Evolutionary conservation across 441 rosid genomes (phyloP).

Genomic region (Dalechampia spathulata): DNA sequence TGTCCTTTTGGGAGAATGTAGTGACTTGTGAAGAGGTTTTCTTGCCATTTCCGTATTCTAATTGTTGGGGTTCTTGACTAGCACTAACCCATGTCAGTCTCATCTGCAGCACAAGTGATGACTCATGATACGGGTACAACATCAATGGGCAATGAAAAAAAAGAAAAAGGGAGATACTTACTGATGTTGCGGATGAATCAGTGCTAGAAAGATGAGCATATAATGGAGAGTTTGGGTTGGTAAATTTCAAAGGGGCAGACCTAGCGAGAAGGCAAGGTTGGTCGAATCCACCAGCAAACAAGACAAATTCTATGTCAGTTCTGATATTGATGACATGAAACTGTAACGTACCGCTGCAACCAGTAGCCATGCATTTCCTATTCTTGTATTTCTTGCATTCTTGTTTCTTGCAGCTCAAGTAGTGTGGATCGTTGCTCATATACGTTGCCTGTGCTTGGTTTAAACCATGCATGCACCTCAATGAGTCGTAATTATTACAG

Average conservation of each 20-base stretch:
- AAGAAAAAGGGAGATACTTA: slow-evolving; percentile 10
- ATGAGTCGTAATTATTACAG: too few relatives aligned
- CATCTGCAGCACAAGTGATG: slow-evolving; percentile 30
- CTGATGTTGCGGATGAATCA: slow-evolving; percentile 54
- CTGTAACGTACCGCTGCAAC: slow-evolving; percentile 35
- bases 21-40: slow-evolving; percentile 32
- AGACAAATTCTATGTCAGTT: slow-evolving; percentile 49
- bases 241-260: slow-evolving; percentile 33
- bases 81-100: slow-evolving; percentile 74
- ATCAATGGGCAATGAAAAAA: too few relatives aligned
- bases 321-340: slow-evolving; percentile 62
- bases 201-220: slow-evolving; percentile 45
- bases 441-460: slow-evolving; percentile 41
- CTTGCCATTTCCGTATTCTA: slow-evolving; percentile 39
- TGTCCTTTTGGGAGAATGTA: slow-evolving; percentile 46
- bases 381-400: slow-evolving; percentile 25
- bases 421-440: slow-evolving; percentile 44
- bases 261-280: slow-evolving; percentile 40
- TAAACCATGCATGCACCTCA: too few relatives aligned
- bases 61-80: slow-evolving; percentile 36
- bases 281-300: slow-evolving; percentile 46
- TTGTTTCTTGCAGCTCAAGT: slow-evolving; percentile 37
- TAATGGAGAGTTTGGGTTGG: slow-evolving; percentile 44
- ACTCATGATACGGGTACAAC: too few relatives aligned
- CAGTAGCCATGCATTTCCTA: slow-evolving; percentile 19